Base-by-base conservation (phyloP, 768 basidiomycete species). In the Hygrophorus pudorinus region DNA sequence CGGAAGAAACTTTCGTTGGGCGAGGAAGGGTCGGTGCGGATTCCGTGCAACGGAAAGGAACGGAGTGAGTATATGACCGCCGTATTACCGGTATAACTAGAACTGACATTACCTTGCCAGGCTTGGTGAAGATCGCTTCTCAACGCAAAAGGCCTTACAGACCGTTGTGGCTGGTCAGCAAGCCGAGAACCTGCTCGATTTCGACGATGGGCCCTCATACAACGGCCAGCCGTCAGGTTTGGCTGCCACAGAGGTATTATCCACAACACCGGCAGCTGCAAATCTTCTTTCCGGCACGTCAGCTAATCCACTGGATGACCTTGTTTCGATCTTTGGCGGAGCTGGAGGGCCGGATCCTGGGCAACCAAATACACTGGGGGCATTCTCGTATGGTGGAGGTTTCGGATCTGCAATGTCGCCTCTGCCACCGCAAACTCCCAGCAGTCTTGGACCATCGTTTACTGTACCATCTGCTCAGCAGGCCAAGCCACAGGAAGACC, bases 101-200 rank as follows among this genome's bases (percentile, higher is more conserved):
- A n/a, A 17, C 33, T 12, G 41, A 39, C 46, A 10, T 17, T 24
- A 14, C 16, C 9, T n/a, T 32, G 27, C 6, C 51, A 79, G 76
- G 43, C 63, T 71, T 37, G 70, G 69, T 5, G 87, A 89, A 48
- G 88, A 92, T 51, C 79, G 75, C 13, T 69, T 77, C 43, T 77
- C 80, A 2, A 67, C 83, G 17, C 74, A 88, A 56, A 90, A 86
- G 54, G 91, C 91, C 2, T 63, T 97, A n/a, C 82, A 92, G 53
- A 92, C 91, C 1, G 85, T 97, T 34, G 89, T 77, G 18, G 80
- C 81, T 2, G 94, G 94, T 8, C 88, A 92, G 63, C 86, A 90
- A 62, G 79, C 91, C 11, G 94, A 98, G 63, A 97, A 98, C 60
- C 66, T 96, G 4, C 81, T 97, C 14, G 92, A 97, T 65, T 92